Evolutionary conservation across 1,139 yeast species (phyloP).

Genomic region (Geotrichum reessii): DNA sequence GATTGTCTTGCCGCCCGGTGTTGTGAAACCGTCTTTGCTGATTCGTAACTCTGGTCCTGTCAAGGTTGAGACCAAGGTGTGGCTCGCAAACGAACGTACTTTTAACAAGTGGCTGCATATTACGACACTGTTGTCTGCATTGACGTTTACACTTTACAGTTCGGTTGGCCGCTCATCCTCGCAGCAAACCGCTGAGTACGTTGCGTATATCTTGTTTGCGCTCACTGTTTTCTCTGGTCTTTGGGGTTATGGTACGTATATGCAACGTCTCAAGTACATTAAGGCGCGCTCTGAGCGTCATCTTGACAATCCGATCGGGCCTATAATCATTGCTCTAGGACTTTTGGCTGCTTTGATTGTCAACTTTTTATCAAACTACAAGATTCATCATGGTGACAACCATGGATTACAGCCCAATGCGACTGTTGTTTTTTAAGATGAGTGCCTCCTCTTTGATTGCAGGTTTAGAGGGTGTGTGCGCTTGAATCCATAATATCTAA

Average conservation of each 20-base stretch:
- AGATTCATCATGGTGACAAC: slow-evolving; percentile 2
- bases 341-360: slow-evolving; percentile 59
- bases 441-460: not conserved
- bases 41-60: slow-evolving; percentile 87
- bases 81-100: slow-evolving; percentile 97
- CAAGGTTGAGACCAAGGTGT: slow-evolving; percentile 93
- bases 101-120: slow-evolving; percentile 94
- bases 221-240: slow-evolving; percentile 75
- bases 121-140: slow-evolving; percentile 77
- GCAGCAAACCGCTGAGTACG: slow-evolving; percentile 35
- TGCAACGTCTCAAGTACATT: slow-evolving; percentile 65
- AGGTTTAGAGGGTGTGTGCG: too few relatives aligned
- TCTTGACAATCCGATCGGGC: slow-evolving; percentile 85
- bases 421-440: not conserved
- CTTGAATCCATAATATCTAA: too few relatives aligned
- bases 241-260: slow-evolving; percentile 84
- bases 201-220: slow-evolving; percentile 76
- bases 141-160: slow-evolving; percentile 78
- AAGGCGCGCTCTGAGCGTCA: slow-evolving; percentile 79
- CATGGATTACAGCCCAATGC: not conserved
- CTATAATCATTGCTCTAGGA: slow-evolving; percentile 68
- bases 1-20: slow-evolving; percentile 82
- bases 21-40: slow-evolving; percentile 68
- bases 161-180: slow-evolving; percentile 61
- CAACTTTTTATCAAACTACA: slow-evolving; percentile 46